Base-by-base conservation (phyloP, 306 rosid species). In the Lupinus albus region DNA sequence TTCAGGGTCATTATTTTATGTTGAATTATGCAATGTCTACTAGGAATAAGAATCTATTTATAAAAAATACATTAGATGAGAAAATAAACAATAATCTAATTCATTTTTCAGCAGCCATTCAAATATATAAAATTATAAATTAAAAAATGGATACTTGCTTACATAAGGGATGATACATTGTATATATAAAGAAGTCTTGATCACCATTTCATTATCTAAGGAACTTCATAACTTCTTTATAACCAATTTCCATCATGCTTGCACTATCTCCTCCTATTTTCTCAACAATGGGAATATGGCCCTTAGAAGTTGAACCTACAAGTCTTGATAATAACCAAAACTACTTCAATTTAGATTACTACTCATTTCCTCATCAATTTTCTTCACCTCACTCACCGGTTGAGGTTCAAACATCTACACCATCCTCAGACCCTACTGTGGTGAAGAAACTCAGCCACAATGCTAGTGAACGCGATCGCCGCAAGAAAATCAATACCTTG, bases 391-490 rank as follows among this genome's bases (percentile, higher is more conserved):
- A 74, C 17, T 2, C 71, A 28, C 56, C 32, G 57, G 18, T 49
- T 57, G 67, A 57, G 45, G 14, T 32, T 35, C 49, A 60, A 28
- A 52, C 52, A 28, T 62, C 33, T 14, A 18, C 60, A 14, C 75
- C 84, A 2, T 55, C 75, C 38, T 41, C 69, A 0, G 67, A 25
- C 20, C 60, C 53, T 35, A 11, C 53, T 38, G 63, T 69, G 75
- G 77, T 64, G 1, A 87, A 77, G 87, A 92, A 92, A 79, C 89
- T 82, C 18, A 79, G 70, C 64, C 98, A 92, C 74, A 92, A 89
- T 61, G 98, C 92, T 12, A 85, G 84, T 14, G 98, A 92, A 74
- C 95, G 92, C 2, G 85, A 84, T 74, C 98, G 95, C 28, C 95
- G 96, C 59, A 87, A 84, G 85, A 92, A 84, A 80, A 79, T 92